Evolutionary conservation across 805 yeast genomes (phyloP).

Genomic region (Zygosaccharomyces siamensis): DNA sequence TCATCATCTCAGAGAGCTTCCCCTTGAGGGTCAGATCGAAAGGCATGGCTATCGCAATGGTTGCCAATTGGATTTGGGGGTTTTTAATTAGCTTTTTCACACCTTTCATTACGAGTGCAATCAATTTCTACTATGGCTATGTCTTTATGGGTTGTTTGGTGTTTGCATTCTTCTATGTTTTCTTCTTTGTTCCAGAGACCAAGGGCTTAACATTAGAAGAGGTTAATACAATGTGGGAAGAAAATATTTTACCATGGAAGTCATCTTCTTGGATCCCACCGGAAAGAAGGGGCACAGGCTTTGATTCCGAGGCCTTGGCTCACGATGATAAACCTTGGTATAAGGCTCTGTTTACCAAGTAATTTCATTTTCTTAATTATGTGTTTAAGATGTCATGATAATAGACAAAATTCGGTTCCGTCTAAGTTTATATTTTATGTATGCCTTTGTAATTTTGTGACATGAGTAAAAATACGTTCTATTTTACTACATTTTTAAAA

Average conservation of each 20-base stretch:
- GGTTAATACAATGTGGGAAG: conserved; percentile 59
- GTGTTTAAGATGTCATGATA: neutral
- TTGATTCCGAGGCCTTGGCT: conserved; percentile 26
- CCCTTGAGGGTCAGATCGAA: conserved; percentile 66
- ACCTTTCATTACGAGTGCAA: conserved; percentile 62
- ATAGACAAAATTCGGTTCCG: no score
- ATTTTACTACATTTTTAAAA: no score
- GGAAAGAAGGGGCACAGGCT: conserved; percentile 32
- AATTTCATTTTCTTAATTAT: neutral
- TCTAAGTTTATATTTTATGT: no score
- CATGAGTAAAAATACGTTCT: no score
- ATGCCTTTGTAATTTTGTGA: no score
- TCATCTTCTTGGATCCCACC: conserved; percentile 54
- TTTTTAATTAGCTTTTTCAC: conserved; percentile 67
- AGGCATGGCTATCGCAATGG: conserved; percentile 57
- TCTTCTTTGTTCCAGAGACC: conserved; percentile 72
- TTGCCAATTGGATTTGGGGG: conserved; percentile 66
- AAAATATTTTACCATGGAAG: conserved; percentile 42
- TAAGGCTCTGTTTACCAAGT: neutral
- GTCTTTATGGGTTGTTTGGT: conserved; percentile 57
- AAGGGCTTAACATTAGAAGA: conserved; percentile 79
- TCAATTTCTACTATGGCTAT: conserved; percentile 71
- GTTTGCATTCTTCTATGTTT: conserved; percentile 58
- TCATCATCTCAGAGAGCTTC: conserved; percentile 64
- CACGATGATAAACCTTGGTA: conserved; percentile 28